phyloP scores from a whole-genome alignment of 306 rosid species.

The Glycine latifolia region DNA sequence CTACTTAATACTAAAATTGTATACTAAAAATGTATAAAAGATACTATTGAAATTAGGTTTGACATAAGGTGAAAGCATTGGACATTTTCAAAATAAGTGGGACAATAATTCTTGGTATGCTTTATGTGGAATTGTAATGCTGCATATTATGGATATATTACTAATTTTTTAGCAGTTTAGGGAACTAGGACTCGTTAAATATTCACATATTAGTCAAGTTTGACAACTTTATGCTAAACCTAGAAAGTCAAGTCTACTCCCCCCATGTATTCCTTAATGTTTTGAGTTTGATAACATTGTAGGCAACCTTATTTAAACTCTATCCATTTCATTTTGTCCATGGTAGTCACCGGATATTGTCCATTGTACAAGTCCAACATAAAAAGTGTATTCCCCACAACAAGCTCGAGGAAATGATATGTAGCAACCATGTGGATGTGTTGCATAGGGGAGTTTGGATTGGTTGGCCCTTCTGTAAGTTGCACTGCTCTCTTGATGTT shows the following conservation, averaged over 20 bases:
- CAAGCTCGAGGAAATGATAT: too few species aligned
- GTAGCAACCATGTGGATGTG: background rate
- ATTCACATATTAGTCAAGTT: background rate
- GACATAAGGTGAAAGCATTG: too few species aligned
- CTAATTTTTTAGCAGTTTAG: background rate
- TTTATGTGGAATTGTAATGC: background rate
- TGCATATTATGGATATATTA: background rate
- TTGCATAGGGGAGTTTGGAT: background rate
- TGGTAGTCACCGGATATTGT: background rate
- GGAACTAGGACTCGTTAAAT: background rate
- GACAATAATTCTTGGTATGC: background rate
- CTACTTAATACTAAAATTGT: too few species aligned
- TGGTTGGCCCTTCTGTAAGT: background rate
- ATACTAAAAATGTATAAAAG: background rate
- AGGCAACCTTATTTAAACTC: too few species aligned
- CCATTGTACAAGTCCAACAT: background rate
- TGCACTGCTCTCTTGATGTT: background rate
- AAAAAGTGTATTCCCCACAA: too few species aligned
- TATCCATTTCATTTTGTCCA: too few species aligned
- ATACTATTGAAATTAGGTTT: background rate
- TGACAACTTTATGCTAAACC: too few species aligned
- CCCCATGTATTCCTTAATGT: background rate
- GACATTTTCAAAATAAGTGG: background rate
- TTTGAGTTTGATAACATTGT: background rate
- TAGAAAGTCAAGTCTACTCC: background rate